phyloP scores from a whole-genome alignment of 495 filamentous ascomycete genomes.

The Sabuloglossum arenarium region DNA sequence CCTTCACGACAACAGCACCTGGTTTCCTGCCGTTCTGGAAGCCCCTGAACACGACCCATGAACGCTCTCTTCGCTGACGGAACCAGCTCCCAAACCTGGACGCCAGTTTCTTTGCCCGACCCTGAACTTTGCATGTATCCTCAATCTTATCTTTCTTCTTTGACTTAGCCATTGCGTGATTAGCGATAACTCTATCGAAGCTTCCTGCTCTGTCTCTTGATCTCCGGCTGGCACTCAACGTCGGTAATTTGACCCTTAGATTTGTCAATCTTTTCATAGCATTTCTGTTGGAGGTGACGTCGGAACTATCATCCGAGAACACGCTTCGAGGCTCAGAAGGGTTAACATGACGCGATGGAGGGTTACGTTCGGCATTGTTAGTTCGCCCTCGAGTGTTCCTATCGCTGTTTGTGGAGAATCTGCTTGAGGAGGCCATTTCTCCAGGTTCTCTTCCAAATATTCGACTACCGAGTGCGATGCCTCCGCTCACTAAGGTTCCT shows the following conservation, averaged over 20 bases:
- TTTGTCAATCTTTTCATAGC: background rate
- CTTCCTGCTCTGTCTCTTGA: background rate
- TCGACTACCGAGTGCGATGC: background rate
- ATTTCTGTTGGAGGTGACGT: background rate
- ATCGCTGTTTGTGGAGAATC: background rate
- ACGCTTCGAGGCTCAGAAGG: constrained; percentile 1
- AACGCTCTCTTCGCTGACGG: background rate
- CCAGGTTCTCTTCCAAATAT: background rate
- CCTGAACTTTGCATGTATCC: background rate
- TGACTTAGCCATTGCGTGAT: background rate
- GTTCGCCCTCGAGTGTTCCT: background rate
- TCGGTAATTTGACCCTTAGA: background rate
- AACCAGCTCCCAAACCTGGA: background rate
- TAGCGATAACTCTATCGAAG: background rate
- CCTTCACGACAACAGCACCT: background rate
- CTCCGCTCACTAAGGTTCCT: background rate
- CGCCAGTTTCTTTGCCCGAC: background rate
- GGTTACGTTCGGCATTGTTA: background rate
- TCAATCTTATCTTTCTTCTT: background rate
- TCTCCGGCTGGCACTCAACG: background rate
- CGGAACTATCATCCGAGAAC: background rate
- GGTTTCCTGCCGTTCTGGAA: background rate
- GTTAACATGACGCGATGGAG: background rate
- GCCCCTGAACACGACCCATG: background rate
- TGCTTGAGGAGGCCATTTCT: background rate